These are phyloP conservation scores for Ascochyta viciae-villosae DNA, from an alignment of 2,329 filamentous ascomycete genomes.

Conservation along the genomic window DNA sequence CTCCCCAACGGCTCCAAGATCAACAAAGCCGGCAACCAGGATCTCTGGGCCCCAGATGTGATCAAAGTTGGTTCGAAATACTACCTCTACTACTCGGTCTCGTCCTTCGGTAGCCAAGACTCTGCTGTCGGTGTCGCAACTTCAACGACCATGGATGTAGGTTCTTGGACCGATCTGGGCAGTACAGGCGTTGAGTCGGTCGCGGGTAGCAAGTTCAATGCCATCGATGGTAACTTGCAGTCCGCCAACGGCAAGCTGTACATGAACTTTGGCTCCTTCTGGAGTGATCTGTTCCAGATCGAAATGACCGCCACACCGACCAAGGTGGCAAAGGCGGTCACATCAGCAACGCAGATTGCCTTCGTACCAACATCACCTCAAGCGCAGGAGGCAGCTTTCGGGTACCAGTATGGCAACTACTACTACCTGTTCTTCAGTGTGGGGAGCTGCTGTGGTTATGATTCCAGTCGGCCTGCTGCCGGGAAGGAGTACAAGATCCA, in stretches of 20 bases:
- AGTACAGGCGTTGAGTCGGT: slow-evolving; percentile 55
- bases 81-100: slow-evolving; percentile 70
- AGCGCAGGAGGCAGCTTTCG: slow-evolving; percentile 62
- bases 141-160: slow-evolving; percentile 56
- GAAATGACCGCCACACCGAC: slow-evolving; percentile 50
- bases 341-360: slow-evolving; percentile 54
- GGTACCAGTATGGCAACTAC: slow-evolving; percentile 61
- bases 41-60: slow-evolving; percentile 68
- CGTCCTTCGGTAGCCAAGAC: slow-evolving; percentile 64
- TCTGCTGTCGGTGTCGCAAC: slow-evolving; percentile 66
- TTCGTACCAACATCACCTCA: slow-evolving; percentile 59
- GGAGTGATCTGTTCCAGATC: slow-evolving; percentile 68
- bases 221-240: slow-evolving; percentile 59
- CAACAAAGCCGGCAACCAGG: slow-evolving; percentile 51
- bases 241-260: slow-evolving; percentile 51
- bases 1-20: slow-evolving; percentile 54
- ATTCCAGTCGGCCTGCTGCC: slow-evolving; percentile 56
- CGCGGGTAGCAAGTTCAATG: slow-evolving; percentile 49
- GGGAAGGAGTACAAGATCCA: slow-evolving; percentile 69
- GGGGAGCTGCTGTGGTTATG: slow-evolving; percentile 67
- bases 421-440: slow-evolving; percentile 71
- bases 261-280: slow-evolving; percentile 72
- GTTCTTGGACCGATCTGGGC: slow-evolving; percentile 66
- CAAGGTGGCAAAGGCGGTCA: slow-evolving; percentile 36
- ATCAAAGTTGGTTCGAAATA: slow-evolving; percentile 63